phyloP scores from a whole-genome alignment of 2,329 filamentous ascomycete genomes.

The Cryphonectria radicalis region DNA sequence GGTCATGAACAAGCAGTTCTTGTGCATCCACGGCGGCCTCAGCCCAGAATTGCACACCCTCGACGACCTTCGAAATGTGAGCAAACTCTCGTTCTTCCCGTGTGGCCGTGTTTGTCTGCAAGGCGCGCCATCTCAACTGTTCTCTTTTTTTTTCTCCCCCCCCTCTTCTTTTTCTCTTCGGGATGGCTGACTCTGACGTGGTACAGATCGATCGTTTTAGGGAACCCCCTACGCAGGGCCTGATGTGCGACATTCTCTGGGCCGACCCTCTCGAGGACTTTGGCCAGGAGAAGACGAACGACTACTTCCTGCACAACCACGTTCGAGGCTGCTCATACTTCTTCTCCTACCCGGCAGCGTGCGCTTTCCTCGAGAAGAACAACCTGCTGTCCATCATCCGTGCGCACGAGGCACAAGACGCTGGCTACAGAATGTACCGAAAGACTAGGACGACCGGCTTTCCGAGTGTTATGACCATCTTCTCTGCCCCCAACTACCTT shows the following conservation, averaged over 20 bases:
- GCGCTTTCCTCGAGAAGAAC: conserved; percentile 98
- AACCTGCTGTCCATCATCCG: conserved; percentile 96
- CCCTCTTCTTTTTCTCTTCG: too few species aligned
- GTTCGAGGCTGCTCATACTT: conserved; percentile 99
- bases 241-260: conserved; percentile 99
- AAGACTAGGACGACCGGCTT: conserved; percentile 98
- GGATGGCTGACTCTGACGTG: conserved; percentile 28
- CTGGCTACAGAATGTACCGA: conserved; percentile 97
- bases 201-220: conserved; percentile 91
- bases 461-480: conserved; percentile 99
- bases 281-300: conserved; percentile 96
- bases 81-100: conserved; percentile 39
- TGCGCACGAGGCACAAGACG: conserved; percentile 97
- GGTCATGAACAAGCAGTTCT: conserved; percentile 99
- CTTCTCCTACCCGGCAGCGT: conserved; percentile 97
- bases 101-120: conserved; percentile 5
- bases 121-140: not conserved
- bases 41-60: conserved; percentile 95
- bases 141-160: not conserved
- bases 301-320: conserved; percentile 98
- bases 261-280: conserved; percentile 98
- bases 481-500: conserved; percentile 97
- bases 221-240: conserved; percentile 92
- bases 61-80: conserved; percentile 86
- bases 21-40: conserved; percentile 96